Percentiles rank a stretch among this genome's conserved stretches.
phyloP scores from a whole-genome alignment of 306 rosid genomes.

The Canavalia gladiata region DNA sequence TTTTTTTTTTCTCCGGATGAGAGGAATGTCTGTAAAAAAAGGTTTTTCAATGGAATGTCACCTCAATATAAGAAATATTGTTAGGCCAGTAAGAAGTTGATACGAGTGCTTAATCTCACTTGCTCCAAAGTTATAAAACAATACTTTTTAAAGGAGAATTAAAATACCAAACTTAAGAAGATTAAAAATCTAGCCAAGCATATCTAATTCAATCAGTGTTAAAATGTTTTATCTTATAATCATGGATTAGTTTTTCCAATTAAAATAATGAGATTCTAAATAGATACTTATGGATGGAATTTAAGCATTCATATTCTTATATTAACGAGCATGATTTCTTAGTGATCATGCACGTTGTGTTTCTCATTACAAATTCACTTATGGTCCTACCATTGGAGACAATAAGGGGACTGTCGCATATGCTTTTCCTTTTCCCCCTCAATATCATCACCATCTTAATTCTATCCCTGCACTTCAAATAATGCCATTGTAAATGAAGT shows the following conservation, averaged over 20 bases:
- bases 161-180: background rate
- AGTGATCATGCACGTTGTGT: slow-evolving; percentile 40
- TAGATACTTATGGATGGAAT: slow-evolving; percentile 23
- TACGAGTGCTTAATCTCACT: background rate
- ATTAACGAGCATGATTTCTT: slow-evolving; percentile 31
- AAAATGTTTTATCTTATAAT: slow-evolving; percentile 10
- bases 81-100: background rate
- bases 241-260: slow-evolving; percentile 5
- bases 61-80: slow-evolving; percentile 2
- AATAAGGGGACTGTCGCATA: background rate
- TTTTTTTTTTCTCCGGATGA: no score
- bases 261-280: background rate
- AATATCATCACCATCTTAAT: background rate
- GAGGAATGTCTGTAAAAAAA: no score
- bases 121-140: background rate
- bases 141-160: background rate
- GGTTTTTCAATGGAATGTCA: background rate
- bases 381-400: slow-evolving; percentile 33
- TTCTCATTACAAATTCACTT: slow-evolving; percentile 36
- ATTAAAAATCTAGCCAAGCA: background rate
- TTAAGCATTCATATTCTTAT: slow-evolving; percentile 31
- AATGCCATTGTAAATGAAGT: slow-evolving; percentile 37
- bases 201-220: background rate
- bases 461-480: background rate
- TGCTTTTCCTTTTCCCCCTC: background rate